phyloP scores from a whole-genome alignment of 225 moss, liverwort and hornwort genomes.

The Bryum argenteum region DNA sequence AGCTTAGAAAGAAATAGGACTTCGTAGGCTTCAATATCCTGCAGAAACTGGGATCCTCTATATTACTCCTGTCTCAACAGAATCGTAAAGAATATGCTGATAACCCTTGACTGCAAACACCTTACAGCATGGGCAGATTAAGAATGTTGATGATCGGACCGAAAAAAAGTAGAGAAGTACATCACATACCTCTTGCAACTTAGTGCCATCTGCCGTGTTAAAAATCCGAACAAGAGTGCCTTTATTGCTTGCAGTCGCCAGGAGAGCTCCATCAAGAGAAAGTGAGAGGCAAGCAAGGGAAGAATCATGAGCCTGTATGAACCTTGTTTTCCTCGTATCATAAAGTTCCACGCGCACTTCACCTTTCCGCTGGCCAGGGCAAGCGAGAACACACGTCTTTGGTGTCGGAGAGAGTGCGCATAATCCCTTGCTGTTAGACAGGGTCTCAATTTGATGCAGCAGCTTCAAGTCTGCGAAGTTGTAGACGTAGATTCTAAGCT shows the following conservation, averaged over 20 bases:
- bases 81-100: not conserved
- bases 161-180: not conserved
- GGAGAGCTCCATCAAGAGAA: slow-evolving; percentile 50
- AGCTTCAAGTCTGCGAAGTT: slow-evolving; percentile 71
- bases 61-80: not conserved
- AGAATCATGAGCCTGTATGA: slow-evolving; percentile 70
- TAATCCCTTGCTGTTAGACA: slow-evolving; percentile 58
- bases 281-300: slow-evolving; percentile 64
- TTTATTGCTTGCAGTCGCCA: slow-evolving; percentile 74
- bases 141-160: not conserved
- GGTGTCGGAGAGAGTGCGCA: slow-evolving; percentile 60
- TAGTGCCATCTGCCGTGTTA: slow-evolving; percentile 61
- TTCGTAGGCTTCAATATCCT: not conserved
- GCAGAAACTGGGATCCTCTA: not conserved
- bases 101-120: not conserved
- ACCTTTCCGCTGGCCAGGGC: slow-evolving; percentile 65
- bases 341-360: slow-evolving; percentile 70
- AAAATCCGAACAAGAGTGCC: slow-evolving; percentile 75
- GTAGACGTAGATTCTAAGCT: slow-evolving; percentile 67
- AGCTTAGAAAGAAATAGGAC: not conserved
- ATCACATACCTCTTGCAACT: slow-evolving; percentile 68
- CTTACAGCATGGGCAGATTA: not conserved
- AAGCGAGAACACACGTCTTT: slow-evolving; percentile 62
- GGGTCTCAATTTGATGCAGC: slow-evolving; percentile 70
- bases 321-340: slow-evolving; percentile 58